phyloP scores from a whole-genome alignment of 345 rosid species.

The Camelina sativa region DNA sequence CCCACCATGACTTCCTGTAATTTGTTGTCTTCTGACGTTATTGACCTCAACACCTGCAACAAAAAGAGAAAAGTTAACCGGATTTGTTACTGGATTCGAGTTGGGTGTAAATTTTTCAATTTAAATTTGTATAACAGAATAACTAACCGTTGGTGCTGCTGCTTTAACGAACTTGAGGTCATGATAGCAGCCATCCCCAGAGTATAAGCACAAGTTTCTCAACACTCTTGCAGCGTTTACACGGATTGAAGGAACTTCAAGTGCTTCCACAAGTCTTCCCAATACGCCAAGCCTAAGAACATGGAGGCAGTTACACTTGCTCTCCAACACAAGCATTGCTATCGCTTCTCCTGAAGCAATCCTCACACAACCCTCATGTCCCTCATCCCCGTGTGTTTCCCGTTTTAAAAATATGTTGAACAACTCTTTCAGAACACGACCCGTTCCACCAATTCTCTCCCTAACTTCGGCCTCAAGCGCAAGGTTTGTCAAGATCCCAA shows the following conservation, averaged over 20 bases:
- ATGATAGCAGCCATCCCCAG: conserved; percentile 57
- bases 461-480: conserved; percentile 75
- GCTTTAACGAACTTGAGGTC: conserved; percentile 55
- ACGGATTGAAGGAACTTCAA: conserved; percentile 57
- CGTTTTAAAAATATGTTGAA: conserved; percentile 68
- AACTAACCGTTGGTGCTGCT: conserved; percentile 74
- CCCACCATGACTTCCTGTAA: conserved; percentile 96
- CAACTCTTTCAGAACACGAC: conserved; percentile 79
- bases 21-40: conserved; percentile 66
- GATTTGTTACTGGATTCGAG: conserved; percentile 19
- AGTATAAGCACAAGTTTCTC: conserved; percentile 67
- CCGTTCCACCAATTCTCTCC: conserved; percentile 85
- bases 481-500: conserved; percentile 71
- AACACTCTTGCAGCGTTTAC: conserved; percentile 80
- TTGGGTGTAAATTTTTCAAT: neutral
- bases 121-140: neutral
- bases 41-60: conserved; percentile 71
- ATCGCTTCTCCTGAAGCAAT: conserved; percentile 88
- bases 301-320: conserved; percentile 67
- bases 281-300: conserved; percentile 62
- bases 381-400: conserved; percentile 40
- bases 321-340: conserved; percentile 84
- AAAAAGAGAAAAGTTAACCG: neutral
- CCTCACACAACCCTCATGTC: conserved; percentile 53
- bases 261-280: conserved; percentile 58